Evolutionary conservation across 169 alveolate genomes (phyloP).

Genomic region (Plasmodium billcollinsi): DNA sequence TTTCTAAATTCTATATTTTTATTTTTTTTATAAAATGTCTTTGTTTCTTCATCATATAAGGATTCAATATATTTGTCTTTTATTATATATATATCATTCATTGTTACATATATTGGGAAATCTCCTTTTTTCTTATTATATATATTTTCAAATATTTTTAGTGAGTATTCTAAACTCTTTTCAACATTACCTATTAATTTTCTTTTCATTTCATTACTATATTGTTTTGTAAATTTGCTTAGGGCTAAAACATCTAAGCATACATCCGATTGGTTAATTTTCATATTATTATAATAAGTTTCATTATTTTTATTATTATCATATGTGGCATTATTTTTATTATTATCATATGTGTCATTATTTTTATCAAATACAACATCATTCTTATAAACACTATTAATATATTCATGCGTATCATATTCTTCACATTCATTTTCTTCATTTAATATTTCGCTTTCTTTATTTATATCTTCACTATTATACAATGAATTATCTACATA

Average conservation of each 20-base stretch:
- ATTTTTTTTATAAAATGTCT: constrained; percentile 44
- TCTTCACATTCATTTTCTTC: background rate
- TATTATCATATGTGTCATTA: background rate
- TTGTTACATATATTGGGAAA: constrained; percentile 18
- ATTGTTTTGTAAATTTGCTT: constrained; percentile 46
- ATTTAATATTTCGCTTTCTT: background rate
- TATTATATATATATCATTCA: constrained; percentile 63
- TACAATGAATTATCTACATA: background rate
- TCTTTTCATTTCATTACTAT: constrained; percentile 38
- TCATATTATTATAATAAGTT: background rate
- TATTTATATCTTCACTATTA: background rate
- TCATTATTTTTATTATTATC: background rate
- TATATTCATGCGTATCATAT: no score
- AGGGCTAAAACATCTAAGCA: constrained; percentile 57
- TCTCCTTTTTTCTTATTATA: constrained; percentile 8
- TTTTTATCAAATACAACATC: background rate
- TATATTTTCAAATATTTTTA: constrained; percentile 11
- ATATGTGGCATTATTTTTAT: no score
- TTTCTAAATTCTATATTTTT: constrained; percentile 30
- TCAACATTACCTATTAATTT: constrained; percentile 41
- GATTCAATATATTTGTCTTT: constrained; percentile 34
- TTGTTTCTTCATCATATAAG: constrained; percentile 57
- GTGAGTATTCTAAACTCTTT: constrained; percentile 19
- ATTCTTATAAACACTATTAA: no score
- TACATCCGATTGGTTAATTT: constrained; percentile 14